Evolutionary conservation across 306 rosid species (phyloP).

Genomic region (Arachis hypogaea): DNA sequence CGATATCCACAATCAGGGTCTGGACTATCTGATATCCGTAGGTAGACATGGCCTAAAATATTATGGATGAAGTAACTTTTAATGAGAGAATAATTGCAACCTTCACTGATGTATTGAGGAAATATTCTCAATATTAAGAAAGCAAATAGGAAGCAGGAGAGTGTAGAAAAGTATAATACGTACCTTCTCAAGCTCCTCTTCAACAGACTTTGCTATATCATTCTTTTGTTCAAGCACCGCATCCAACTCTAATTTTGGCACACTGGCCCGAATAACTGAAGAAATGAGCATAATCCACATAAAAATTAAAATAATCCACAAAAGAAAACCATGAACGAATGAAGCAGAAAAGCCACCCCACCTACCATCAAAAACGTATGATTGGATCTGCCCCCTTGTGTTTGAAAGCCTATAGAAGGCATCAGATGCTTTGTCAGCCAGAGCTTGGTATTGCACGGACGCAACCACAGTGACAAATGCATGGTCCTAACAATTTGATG

Average conservation of each 20-base stretch:
- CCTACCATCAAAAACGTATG: constrained; percentile 77
- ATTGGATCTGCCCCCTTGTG: constrained; percentile 67
- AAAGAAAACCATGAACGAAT: neutral
- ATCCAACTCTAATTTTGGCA: constrained; percentile 71
- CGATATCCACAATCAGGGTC: constrained; percentile 71
- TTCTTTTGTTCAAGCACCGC: constrained; percentile 71
- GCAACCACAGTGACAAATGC: constrained; percentile 76
- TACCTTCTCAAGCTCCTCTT: constrained; percentile 74
- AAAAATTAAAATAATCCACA: neutral
- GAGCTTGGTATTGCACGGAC: constrained; percentile 64
- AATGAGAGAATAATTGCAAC: constrained; percentile 10
- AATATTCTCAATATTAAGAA: constrained; percentile 8
- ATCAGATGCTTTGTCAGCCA: constrained; percentile 62
- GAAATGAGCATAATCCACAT: constrained; percentile 15
- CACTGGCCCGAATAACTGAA: constrained; percentile 72
- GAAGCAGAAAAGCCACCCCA: constrained; percentile 11
- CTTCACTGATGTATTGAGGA: neutral
- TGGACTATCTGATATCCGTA: constrained; percentile 73
- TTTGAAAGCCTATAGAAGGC: constrained; percentile 78
- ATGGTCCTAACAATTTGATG: constrained; percentile 56
- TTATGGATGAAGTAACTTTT: constrained; percentile 12
- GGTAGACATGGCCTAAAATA: constrained; percentile 63
- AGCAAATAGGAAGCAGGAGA: constrained; percentile 4
- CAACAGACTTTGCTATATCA: constrained; percentile 68
- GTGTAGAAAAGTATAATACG: constrained; percentile 1